A percentile compares a stretch with the other conserved stretches of the same genome.
Conservation (phyloP, 1,139 yeast species). For the Eremothecium gossypii region DNA sequence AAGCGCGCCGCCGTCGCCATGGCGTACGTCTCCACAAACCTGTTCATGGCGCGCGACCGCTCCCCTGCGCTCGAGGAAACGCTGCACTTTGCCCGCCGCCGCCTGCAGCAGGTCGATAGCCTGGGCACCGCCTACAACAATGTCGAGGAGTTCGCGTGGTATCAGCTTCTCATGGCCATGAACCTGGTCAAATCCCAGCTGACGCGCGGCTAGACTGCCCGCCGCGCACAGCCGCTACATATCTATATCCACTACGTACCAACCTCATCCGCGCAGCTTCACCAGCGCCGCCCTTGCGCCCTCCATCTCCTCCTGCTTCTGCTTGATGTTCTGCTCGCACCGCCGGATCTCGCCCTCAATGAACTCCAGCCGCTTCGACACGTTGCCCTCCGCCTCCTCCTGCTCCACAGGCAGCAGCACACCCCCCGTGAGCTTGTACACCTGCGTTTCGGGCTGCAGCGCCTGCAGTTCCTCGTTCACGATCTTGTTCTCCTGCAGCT, state of each 20-base stretch:
- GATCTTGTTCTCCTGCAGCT: conserved; percentile 81
- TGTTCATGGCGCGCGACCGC: conserved; percentile 74
- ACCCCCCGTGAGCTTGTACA: conserved; percentile 87
- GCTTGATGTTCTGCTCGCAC: conserved; percentile 50
- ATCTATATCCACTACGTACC: no score
- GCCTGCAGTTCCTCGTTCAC: conserved; percentile 73
- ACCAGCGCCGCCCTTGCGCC: conserved; percentile 41
- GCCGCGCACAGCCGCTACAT: neutral
- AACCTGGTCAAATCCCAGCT: conserved; percentile 66
- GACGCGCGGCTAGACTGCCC: conserved; percentile 43
- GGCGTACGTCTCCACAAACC: conserved; percentile 63
- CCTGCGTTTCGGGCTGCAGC: conserved; percentile 55
- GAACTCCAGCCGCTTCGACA: conserved; percentile 79
- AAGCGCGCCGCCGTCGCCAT: conserved; percentile 64
- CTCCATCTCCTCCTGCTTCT: conserved; percentile 45
- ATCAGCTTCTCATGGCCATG: conserved; percentile 55
- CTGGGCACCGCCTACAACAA: conserved; percentile 54
- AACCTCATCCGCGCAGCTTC: conserved; percentile 5
- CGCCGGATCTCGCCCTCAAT: conserved; percentile 66
- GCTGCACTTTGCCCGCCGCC: conserved; percentile 51
- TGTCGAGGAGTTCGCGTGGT: conserved; percentile 66
- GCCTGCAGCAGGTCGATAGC: conserved; percentile 44
- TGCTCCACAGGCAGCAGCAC: conserved; percentile 83
- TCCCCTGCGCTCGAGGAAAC: conserved; percentile 50
- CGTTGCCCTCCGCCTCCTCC: conserved; percentile 72